Base-by-base conservation (phyloP, 495 filamentous ascomycete species). In the Cercophora samala region DNA sequence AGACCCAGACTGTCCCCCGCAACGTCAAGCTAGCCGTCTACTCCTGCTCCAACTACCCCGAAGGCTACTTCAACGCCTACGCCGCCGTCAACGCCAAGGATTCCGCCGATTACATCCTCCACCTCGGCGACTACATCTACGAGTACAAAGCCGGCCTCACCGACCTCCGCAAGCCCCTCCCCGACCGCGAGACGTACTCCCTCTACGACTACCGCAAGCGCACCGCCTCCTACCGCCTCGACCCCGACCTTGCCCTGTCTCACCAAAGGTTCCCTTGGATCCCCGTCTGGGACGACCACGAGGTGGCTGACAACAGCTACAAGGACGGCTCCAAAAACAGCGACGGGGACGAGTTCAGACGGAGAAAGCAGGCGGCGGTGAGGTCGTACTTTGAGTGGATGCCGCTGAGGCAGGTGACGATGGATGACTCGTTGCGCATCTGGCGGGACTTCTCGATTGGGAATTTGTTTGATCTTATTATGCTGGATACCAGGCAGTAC, bases 381-480 rank as follows among this genome's bases (percentile, higher is more conserved):
- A 79, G 88, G 46, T 87, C 88, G 0, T 90, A 90, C 72, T 91
- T 90, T 63, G 88, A 91, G 70, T 91, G 89, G 88, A 88, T 84
- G 82, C 82, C 82, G 8, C 80, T 83, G 64, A 78, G 86, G 23
- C 87, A 87, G 73, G 83, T 88, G 32, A 86, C 89, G 52, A 87
- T 90, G 81, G 88, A 90, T 71, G 88, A 90, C 75, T 87, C 86
- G 66, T 77, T 90, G 22, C 85, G 88, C 54, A 85, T 91, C 72
- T 91, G 88, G 89, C 82, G 89, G 19, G 76, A 73, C 52, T 90
- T 91, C 76, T 78, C 84, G 59, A 82, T 91, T 69, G 89, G 89
- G 46, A 82, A 85, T 24, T 79, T 89, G 18, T 73, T 90, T 62
- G 88, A 90, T 72, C 78, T 91, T 5, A 84, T 90, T 66, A 88